phyloP scores from a whole-genome alignment of 2,329 filamentous ascomycete genomes.

The Botrytis sinoallii region DNA sequence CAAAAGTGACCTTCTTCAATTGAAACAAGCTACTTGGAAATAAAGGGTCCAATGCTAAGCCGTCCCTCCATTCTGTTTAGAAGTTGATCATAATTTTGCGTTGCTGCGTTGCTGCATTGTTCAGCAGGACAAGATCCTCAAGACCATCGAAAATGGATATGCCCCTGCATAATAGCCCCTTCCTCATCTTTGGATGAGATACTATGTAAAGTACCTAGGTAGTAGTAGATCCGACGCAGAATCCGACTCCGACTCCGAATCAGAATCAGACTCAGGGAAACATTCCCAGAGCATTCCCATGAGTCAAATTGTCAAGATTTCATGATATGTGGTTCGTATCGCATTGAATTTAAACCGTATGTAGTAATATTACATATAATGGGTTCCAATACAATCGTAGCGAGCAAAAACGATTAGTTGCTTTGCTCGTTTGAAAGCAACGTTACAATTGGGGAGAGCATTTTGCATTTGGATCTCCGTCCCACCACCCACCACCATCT shows the following conservation, averaged over 20 bases:
- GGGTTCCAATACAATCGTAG: neutral
- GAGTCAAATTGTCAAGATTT: neutral
- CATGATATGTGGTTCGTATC: neutral
- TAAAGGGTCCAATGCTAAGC: neutral
- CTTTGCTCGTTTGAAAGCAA: conserved; percentile 11
- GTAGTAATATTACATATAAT: neutral
- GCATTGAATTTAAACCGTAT: neutral
- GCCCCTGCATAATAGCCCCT: conserved; percentile 7
- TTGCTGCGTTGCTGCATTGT: neutral
- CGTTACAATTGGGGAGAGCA: conserved; percentile 7
- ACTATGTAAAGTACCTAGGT: neutral
- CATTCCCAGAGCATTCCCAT: neutral
- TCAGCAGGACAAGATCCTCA: conserved; percentile 10
- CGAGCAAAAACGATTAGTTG: neutral
- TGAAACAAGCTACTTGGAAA: neutral
- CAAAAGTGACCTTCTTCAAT: conserved; percentile 3
- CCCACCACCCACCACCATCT: neutral
- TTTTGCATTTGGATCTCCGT: neutral
- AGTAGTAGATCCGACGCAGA: neutral
- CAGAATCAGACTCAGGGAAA: neutral
- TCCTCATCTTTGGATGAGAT: neutral
- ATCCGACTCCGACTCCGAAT: neutral
- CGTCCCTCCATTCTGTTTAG: neutral
- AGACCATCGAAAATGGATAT: neutral
- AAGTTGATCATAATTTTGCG: neutral